A percentile compares a stretch with the other conserved stretches of the same genome.
phyloP scores from a whole-genome alignment of 1,139 yeast species.

The Arxiozyma telluris region DNA sequence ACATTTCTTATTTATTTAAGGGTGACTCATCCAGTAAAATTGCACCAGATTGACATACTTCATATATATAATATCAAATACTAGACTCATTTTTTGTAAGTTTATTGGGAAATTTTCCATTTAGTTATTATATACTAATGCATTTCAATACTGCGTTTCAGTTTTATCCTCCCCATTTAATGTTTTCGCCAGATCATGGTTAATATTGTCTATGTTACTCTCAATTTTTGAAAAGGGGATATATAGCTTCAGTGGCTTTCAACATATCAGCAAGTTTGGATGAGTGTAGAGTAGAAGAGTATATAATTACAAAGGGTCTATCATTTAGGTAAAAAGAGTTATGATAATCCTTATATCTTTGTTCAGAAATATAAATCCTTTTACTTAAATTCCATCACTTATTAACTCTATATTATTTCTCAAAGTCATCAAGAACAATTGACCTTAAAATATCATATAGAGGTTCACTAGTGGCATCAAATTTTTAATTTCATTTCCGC shows the following conservation, averaged over 20 bases:
- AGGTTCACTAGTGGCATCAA: constrained; percentile 12
- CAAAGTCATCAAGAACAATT: constrained; percentile 5
- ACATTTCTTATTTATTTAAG: background rate
- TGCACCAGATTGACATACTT: constrained; percentile 33
- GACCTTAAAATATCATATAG: constrained; percentile 9
- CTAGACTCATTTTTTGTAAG: constrained; percentile 39
- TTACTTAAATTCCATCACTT: constrained; percentile 14
- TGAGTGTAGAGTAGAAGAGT: constrained; percentile 16
- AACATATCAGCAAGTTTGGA: constrained; percentile 17
- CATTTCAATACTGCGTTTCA: constrained; percentile 20
- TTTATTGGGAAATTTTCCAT: constrained; percentile 41
- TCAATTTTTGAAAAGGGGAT: constrained; percentile 46
- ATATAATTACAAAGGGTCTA: constrained; percentile 10
- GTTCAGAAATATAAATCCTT: constrained; percentile 10
- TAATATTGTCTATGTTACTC: constrained; percentile 31
- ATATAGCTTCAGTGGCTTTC: constrained; percentile 33
- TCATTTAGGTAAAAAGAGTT: constrained; percentile 8
- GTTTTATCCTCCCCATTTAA: constrained; percentile 24
- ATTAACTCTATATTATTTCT: constrained; percentile 9
- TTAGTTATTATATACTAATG: constrained; percentile 33
- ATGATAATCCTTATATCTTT: constrained; percentile 9
- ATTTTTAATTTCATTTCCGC: constrained; percentile 10
- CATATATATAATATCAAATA: constrained; percentile 42
- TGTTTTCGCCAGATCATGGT: constrained; percentile 27
- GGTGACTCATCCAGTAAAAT: constrained; percentile 4